These are phyloP conservation scores for Pythium myriotylum DNA, from an alignment of 352 stramenopile genomes.

Conservation along the genomic window DNA sequence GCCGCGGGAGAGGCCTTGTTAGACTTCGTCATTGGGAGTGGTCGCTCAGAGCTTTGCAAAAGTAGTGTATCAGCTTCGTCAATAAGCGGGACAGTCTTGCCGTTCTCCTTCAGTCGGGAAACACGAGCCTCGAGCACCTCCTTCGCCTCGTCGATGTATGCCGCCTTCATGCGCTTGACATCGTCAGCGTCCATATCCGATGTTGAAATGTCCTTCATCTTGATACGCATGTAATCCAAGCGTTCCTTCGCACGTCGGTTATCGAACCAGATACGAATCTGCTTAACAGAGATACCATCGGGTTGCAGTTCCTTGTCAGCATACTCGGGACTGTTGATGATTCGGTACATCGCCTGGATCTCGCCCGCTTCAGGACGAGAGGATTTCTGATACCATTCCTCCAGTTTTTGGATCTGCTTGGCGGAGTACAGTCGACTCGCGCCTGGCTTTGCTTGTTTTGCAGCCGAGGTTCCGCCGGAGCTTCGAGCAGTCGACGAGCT, in stretches of 20 bases:
- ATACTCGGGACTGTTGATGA: conserved; percentile 86
- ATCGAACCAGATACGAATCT: conserved; percentile 90
- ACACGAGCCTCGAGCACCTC: conserved; percentile 85
- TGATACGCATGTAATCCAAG: conserved; percentile 87
- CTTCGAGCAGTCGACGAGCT: conserved; percentile 35
- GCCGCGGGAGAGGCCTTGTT: conserved; percentile 36
- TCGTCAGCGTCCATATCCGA: conserved; percentile 82
- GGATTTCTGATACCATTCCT: conserved; percentile 88
- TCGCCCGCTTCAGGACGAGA: conserved; percentile 79
- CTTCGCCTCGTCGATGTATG: conserved; percentile 88
- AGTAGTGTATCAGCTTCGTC: conserved; percentile 79
- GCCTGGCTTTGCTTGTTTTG: conserved; percentile 65
- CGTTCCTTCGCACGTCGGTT: conserved; percentile 85
- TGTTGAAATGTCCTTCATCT: conserved; percentile 89
- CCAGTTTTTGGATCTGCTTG: conserved; percentile 88
- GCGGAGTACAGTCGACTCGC: conserved; percentile 84
- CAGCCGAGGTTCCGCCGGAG: conserved; percentile 25
- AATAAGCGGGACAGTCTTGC: conserved; percentile 72
- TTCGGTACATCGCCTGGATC: conserved; percentile 90
- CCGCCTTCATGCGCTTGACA: conserved; percentile 88
- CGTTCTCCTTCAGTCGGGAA: conserved; percentile 77
- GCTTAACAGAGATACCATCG: conserved; percentile 86
- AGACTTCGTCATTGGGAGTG: conserved; percentile 40
- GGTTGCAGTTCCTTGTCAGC: conserved; percentile 83
- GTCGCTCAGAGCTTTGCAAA: conserved; percentile 49